Conservation (phyloP, 1,284 basidiomycete genomes). For the Microbotryum violaceum region DNA sequence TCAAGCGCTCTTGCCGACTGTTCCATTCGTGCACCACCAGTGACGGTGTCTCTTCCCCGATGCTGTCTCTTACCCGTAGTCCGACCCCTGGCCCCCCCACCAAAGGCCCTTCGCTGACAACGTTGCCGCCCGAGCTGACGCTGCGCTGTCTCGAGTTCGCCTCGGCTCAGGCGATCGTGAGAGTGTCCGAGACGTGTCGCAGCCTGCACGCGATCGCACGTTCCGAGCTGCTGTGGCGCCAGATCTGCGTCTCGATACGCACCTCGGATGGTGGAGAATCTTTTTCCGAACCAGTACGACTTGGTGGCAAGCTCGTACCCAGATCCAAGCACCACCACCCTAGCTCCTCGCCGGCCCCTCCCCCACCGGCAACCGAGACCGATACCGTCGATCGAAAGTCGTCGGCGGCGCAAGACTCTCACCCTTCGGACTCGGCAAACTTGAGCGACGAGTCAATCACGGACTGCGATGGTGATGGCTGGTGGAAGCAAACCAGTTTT, state of each 20-base stretch:
- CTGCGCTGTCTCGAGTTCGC: conserved; percentile 9
- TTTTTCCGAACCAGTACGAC: not conserved
- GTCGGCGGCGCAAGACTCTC: too few species aligned
- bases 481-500: conserved; percentile 13
- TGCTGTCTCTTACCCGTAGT: too few species aligned
- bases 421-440: not conserved
- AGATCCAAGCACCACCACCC: not conserved
- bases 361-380: not conserved
- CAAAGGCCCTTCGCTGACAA: not conserved
- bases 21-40: too few species aligned
- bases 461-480: not conserved
- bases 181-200: conserved; percentile 1
- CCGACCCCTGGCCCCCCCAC: too few species aligned
- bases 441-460: not conserved
- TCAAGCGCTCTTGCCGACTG: too few species aligned
- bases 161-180: conserved; percentile 17
- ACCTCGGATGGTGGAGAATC: not conserved
- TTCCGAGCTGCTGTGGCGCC: not conserved
- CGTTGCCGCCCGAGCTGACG: conserved; percentile 24
- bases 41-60: too few species aligned
- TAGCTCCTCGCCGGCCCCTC: too few species aligned
- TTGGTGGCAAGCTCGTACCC: not conserved
- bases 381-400: not conserved
- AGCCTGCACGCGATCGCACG: conserved; percentile 3
- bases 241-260: not conserved